Percentiles rank a stretch among this genome's conserved stretches.
Conservation (phyloP, 495 filamentous ascomycete species). For the Penicillium manginii region DNA sequence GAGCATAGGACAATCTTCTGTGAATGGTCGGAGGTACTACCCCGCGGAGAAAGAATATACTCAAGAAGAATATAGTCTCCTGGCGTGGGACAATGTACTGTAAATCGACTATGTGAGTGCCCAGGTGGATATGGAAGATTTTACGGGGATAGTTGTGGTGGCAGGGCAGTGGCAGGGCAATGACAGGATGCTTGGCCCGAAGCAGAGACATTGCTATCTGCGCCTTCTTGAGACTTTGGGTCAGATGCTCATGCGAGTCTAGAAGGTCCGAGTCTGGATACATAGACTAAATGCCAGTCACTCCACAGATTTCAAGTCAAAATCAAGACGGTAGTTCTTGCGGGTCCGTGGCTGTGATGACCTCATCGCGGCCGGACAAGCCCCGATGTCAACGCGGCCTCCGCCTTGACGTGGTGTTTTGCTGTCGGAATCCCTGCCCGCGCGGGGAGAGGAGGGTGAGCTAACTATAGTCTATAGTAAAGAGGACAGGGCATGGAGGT, state of each 20-base stretch:
- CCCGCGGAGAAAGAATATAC: slow-evolving; percentile 5
- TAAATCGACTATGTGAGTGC: not conserved
- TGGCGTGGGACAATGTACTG: not conserved
- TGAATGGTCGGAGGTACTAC: slow-evolving; percentile 18
- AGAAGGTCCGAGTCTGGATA: too few species aligned
- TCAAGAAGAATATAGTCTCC: not conserved
- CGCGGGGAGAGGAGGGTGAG: not conserved
- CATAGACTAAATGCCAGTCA: too few species aligned
- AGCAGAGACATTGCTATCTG: not conserved
- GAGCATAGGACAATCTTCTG: too few species aligned
- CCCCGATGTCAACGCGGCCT: slow-evolving; percentile 10
- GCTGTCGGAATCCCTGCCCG: not conserved
- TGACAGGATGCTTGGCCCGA: not conserved
- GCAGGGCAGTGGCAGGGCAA: not conserved
- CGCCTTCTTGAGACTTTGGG: not conserved
- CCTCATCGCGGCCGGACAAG: slow-evolving; percentile 18
- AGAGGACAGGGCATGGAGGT: not conserved
- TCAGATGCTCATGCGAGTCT: not conserved
- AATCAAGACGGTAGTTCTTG: not conserved
- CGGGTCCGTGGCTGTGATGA: slow-evolving; percentile 18
- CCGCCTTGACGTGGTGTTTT: not conserved
- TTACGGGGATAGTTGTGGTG: not conserved
- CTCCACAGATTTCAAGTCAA: not conserved
- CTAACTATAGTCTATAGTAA: not conserved
- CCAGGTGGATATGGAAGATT: not conserved